These are phyloP conservation scores for Begonia loranthoides DNA, from an alignment of 306 rosid species.

Conservation along the genomic window DNA sequence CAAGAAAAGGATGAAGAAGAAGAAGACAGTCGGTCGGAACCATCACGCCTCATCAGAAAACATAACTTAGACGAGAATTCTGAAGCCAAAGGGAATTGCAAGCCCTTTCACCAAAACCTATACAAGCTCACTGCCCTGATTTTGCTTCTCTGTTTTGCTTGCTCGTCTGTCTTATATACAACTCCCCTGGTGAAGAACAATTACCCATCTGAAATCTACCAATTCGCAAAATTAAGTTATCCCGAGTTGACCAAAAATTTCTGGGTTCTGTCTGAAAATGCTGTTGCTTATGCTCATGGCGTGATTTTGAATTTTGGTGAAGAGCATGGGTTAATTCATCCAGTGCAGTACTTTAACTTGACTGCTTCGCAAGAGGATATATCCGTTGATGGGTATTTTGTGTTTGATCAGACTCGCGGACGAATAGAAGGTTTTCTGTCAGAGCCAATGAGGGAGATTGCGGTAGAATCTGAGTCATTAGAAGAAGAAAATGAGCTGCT, in stretches of 20 bases:
- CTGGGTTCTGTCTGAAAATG: constrained; percentile 18
- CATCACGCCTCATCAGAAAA: too few species aligned
- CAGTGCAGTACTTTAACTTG: constrained; percentile 37
- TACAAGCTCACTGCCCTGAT: too few species aligned
- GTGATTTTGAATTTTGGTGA: constrained; percentile 25
- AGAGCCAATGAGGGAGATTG: constrained; percentile 2
- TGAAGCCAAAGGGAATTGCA: too few species aligned
- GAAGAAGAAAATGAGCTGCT: constrained; percentile 5
- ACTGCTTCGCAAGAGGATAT: constrained; percentile 17
- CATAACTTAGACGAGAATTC: too few species aligned
- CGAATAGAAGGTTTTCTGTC: constrained; percentile 4
- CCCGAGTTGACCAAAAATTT: constrained; percentile 22
- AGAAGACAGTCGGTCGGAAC: not conserved
- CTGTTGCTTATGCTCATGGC: constrained; percentile 20
- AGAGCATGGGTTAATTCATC: constrained; percentile 8
- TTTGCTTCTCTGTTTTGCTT: too few species aligned
- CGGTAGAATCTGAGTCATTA: not conserved
- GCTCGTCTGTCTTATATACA: too few species aligned
- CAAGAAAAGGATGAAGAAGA: constrained; percentile 8
- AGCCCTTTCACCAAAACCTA: too few species aligned
- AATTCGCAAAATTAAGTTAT: constrained; percentile 27
- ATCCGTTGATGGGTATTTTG: constrained; percentile 12
- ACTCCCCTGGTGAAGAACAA: constrained; percentile 3
- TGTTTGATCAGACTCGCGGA: constrained; percentile 13
- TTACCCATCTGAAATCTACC: constrained; percentile 17